Evolutionary conservation across 139 green algal genomes (phyloP).

Genomic region (Trebouxia sp.): DNA sequence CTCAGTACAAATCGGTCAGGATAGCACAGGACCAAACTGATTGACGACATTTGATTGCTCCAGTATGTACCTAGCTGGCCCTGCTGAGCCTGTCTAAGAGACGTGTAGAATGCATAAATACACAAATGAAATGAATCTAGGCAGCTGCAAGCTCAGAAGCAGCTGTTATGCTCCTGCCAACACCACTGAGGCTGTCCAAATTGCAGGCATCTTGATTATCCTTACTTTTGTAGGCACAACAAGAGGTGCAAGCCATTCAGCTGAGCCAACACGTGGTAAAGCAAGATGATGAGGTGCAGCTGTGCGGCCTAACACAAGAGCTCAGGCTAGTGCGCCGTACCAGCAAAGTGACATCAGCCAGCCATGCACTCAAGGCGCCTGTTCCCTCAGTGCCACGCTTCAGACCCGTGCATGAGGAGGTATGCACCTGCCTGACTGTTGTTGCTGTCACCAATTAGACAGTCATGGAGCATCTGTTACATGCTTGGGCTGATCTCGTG

Average conservation of each 20-base stretch:
- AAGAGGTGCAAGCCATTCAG: constrained; percentile 49
- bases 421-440: not conserved
- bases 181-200: not conserved
- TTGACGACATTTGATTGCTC: no score
- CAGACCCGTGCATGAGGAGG: constrained; percentile 88
- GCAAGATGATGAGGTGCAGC: constrained; percentile 64
- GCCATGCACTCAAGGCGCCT: constrained; percentile 56
- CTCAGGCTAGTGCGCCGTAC: constrained; percentile 74
- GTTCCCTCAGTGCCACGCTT: constrained; percentile 71
- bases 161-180: no score
- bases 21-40: no score
- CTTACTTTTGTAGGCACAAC: constrained; percentile 38
- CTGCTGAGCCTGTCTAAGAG: no score
- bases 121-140: no score
- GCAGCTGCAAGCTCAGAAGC: no score
- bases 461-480: not conserved
- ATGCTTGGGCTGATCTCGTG: not conserved
- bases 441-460: not conserved
- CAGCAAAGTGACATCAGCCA: constrained; percentile 75
- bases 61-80: no score
- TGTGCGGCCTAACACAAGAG: constrained; percentile 72
- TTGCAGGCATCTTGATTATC: not conserved
- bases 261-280: constrained; percentile 28
- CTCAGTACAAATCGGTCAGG: no score
- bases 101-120: no score